Evolutionary conservation across 139 green algal genomes (phyloP).

Genomic region (Chara braunii): DNA sequence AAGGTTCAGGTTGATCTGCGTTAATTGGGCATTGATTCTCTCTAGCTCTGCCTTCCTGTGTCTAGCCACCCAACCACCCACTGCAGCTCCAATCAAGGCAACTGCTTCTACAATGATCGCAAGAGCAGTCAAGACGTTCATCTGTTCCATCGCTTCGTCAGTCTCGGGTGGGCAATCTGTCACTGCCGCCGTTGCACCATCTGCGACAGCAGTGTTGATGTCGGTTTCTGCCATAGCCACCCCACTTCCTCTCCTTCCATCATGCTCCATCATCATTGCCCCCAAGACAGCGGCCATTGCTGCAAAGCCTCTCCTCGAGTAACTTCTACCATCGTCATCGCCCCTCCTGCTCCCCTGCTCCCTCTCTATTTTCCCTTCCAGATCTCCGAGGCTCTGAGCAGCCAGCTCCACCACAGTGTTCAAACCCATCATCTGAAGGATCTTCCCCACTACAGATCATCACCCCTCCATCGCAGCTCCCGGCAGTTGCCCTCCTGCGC

Average conservation of each 20-base stretch:
- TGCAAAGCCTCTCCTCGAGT: neutral
- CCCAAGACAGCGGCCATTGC: neutral
- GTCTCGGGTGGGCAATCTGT: constrained; percentile 14
- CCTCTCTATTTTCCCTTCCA: no score
- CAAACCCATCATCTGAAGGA: no score
- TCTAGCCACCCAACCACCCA: constrained; percentile 30
- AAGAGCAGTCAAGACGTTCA: constrained; percentile 23
- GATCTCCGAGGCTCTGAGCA: no score
- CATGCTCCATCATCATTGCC: neutral
- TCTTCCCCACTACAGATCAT: no score
- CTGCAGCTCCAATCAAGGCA: constrained; percentile 28
- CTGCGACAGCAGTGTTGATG: neutral
- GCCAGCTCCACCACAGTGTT: no score
- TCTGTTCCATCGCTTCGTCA: constrained; percentile 17
- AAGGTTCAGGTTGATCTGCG: constrained; percentile 40
- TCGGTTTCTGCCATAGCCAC: neutral
- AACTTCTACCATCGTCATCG: neutral
- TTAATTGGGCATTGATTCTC: constrained; percentile 34
- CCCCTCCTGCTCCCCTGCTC: neutral
- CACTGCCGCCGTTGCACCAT: neutral
- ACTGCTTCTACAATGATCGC: constrained; percentile 17
- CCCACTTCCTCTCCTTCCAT: neutral
- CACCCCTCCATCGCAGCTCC: no score
- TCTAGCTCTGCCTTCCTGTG: constrained; percentile 38
- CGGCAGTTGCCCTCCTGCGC: no score